Percentiles rank a stretch among this genome's conserved stretches.
Evolutionary conservation across 1,284 basidiomycete species (phyloP).

Genomic region (Trichosporon ovoides): DNA sequence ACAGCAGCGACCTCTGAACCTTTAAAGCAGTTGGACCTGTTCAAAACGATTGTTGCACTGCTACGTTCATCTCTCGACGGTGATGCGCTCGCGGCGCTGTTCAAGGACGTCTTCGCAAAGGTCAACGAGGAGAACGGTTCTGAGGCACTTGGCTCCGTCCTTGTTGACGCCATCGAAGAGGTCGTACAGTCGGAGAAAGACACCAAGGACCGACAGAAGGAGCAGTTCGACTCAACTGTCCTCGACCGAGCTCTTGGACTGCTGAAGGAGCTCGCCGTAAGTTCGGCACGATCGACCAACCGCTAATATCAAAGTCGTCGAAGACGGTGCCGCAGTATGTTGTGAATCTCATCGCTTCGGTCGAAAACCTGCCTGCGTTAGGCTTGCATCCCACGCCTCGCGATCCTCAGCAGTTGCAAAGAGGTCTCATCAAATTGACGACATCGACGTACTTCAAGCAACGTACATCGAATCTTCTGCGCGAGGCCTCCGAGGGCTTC

Average conservation of each 20-base stretch:
- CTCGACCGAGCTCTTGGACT: slow-evolving; percentile 6
- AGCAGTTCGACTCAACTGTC: not conserved
- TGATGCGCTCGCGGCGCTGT: not conserved
- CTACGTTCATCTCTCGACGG: not conserved
- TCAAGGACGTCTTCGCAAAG: slow-evolving; percentile 3
- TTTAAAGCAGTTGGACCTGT: slow-evolving; percentile 4
- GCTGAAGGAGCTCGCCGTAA: slow-evolving; percentile 13
- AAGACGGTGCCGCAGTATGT: slow-evolving; percentile 22
- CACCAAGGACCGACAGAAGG: not conserved
- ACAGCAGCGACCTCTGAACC: not conserved
- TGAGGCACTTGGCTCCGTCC: not conserved
- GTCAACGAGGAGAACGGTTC: not conserved
- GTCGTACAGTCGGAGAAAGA: not conserved
- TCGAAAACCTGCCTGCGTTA: slow-evolving; percentile 26
- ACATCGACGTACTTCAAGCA: slow-evolving; percentile 70
- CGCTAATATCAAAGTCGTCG: slow-evolving; percentile 2
- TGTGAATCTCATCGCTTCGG: slow-evolving; percentile 28
- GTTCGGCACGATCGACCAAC: not conserved
- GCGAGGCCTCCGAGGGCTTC: slow-evolving; percentile 96
- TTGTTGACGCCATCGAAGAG: slow-evolving; percentile 18
- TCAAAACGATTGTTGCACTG: not conserved
- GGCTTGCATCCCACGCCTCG: slow-evolving; percentile 32
- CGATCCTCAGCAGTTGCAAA: slow-evolving; percentile 24
- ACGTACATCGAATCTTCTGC: slow-evolving; percentile 94
- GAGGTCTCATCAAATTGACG: slow-evolving; percentile 32